Evolutionary conservation across 768 basidiomycete species (phyloP).

Genomic region (Lentinula guzmanii): DNA sequence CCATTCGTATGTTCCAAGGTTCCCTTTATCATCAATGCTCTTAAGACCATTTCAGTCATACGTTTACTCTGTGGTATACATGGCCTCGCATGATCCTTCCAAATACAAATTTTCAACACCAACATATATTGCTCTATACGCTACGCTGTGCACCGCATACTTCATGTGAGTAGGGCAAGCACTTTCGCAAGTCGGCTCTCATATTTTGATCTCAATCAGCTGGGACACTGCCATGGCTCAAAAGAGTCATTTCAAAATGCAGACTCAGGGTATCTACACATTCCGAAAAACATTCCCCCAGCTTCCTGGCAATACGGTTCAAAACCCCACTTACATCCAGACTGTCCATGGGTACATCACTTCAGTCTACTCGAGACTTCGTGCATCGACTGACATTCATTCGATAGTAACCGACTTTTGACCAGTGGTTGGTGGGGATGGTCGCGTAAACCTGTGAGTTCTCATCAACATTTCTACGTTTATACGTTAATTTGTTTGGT

Average conservation of each 20-base stretch:
- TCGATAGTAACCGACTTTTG: constrained; percentile 74
- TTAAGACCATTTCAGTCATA: constrained; percentile 56
- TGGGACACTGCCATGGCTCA: constrained; percentile 96
- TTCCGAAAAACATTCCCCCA: constrained; percentile 94
- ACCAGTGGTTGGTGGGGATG: constrained; percentile 93
- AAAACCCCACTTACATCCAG: constrained; percentile 89
- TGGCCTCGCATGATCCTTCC: constrained; percentile 89
- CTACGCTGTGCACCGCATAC: constrained; percentile 77
- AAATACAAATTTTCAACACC: constrained; percentile 82
- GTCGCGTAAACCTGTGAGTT: constrained; percentile 85
- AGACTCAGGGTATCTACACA: constrained; percentile 79
- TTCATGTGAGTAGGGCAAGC: constrained; percentile 53
- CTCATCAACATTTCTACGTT: neutral
- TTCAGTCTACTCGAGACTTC: neutral
- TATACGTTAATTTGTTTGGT: neutral
- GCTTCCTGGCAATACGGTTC: constrained; percentile 71
- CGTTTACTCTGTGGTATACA: constrained; percentile 95
- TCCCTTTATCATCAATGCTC: neutral
- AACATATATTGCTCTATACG: constrained; percentile 66
- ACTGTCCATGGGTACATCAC: constrained; percentile 79
- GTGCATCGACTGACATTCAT: neutral
- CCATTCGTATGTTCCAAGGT: constrained; percentile 60
- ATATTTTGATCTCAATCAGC: constrained; percentile 29
- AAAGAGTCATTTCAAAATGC: constrained; percentile 97
- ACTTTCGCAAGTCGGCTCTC: neutral